These are phyloP conservation scores for Nematocida homosporus DNA, from an alignment of 371 early-diverging fungal genomes.

Conservation along the genomic window DNA sequence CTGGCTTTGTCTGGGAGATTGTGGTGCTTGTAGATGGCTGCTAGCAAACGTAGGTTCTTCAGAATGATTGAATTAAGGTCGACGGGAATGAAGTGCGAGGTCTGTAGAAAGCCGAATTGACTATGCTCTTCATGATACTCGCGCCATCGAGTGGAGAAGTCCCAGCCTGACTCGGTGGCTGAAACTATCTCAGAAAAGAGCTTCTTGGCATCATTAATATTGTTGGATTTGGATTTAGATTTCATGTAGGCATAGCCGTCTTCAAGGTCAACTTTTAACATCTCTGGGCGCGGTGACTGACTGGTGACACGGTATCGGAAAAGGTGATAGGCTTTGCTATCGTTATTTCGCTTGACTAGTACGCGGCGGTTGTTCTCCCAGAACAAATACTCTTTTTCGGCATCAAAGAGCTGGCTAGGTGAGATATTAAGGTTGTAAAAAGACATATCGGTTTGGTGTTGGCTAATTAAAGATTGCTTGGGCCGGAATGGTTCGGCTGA, in stretches of 20 bases:
- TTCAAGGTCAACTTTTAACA: conserved; percentile 27
- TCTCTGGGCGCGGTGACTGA: conserved; percentile 55
- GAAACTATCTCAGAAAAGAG: conserved; percentile 63
- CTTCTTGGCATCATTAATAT: neutral
- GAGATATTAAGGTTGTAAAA: neutral
- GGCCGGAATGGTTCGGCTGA: neutral
- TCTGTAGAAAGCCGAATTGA: conserved; percentile 68
- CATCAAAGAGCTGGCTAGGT: neutral
- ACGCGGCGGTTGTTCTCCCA: conserved; percentile 25
- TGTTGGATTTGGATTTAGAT: neutral
- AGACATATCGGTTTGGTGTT: conserved; percentile 8
- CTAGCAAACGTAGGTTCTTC: conserved; percentile 71
- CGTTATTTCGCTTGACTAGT: neutral
- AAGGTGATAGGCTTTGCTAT: neutral
- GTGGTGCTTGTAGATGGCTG: conserved; percentile 30
- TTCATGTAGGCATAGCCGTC: neutral
- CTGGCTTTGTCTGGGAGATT: conserved; percentile 47
- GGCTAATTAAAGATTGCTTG: neutral
- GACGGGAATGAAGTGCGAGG: conserved; percentile 73
- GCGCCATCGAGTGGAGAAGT: conserved; percentile 76
- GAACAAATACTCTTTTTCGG: conserved; percentile 38
- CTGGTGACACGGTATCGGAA: conserved; percentile 32
- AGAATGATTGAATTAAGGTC: conserved; percentile 79
- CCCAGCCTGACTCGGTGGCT: conserved; percentile 82
- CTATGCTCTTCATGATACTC: conserved; percentile 1